phyloP scores from a whole-genome alignment of 495 filamentous ascomycete species.

The Aspergillus panamensis region DNA sequence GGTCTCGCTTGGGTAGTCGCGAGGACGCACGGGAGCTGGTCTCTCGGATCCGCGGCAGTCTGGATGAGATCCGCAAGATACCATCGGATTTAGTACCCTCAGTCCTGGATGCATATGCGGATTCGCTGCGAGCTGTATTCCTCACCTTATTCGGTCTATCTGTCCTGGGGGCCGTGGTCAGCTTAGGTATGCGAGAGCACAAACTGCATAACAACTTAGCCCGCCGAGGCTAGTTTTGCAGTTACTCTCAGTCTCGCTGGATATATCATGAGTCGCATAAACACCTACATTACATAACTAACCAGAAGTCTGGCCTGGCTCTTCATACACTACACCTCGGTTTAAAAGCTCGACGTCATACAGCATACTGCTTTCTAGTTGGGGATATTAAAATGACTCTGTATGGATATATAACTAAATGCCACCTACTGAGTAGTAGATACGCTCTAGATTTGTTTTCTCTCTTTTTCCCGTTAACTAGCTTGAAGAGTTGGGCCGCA shows the following conservation, averaged over 20 bases:
- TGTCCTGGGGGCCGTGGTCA: conserved; percentile 55
- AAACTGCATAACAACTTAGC: conserved; percentile 69
- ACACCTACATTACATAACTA: no score
- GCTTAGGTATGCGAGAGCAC: conserved; percentile 73
- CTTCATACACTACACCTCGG: no score
- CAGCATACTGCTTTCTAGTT: no score
- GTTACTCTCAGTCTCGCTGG: no score
- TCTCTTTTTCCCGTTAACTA: no score
- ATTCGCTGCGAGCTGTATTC: conserved; percentile 73
- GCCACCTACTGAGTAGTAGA: no score
- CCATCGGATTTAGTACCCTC: conserved; percentile 66
- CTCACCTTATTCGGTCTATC: conserved; percentile 60
- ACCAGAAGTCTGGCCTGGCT: no score
- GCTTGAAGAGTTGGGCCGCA: not conserved
- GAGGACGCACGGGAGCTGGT: conserved; percentile 68
- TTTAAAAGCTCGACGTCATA: no score
- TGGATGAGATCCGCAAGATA: conserved; percentile 68
- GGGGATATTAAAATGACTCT: no score
- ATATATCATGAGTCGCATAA: no score
- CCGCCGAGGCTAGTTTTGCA: conserved; percentile 29
- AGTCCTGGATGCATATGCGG: conserved; percentile 71
- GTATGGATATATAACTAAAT: no score
- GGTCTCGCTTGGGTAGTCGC: conserved; percentile 62
- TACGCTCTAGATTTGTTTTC: no score
- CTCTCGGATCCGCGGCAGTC: conserved; percentile 62